Conservation (phyloP, 2,329 filamentous ascomycete genomes). For the Penicillium sp. region DNA sequence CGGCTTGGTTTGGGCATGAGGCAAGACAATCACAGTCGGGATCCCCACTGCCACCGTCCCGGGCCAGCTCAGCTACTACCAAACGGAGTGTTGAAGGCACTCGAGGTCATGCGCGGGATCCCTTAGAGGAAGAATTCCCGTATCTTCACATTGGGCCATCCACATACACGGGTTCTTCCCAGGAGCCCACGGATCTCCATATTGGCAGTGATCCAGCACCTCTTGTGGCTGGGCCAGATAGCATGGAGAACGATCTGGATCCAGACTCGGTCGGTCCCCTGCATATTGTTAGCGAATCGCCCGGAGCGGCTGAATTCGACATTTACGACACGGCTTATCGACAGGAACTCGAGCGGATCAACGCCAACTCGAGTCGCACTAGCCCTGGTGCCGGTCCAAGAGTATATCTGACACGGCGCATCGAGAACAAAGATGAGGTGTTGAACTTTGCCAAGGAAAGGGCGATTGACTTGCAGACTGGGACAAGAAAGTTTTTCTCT, state of each 20-base stretch:
- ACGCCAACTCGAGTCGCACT: conserved; percentile 30
- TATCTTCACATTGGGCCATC: conserved; percentile 75
- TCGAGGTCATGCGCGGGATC: conserved; percentile 63
- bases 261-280: conserved; percentile 23
- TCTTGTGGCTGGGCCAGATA: conserved; percentile 25
- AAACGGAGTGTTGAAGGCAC: conserved; percentile 48
- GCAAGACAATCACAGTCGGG: conserved; percentile 26
- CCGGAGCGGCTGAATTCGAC: conserved; percentile 77
- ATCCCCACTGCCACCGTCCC: conserved; percentile 29
- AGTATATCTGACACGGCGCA: conserved; percentile 57
- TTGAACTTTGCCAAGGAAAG: conserved; percentile 33
- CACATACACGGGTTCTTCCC: conserved; percentile 37
- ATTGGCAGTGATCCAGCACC: conserved; percentile 11
- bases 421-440: conserved; percentile 45
- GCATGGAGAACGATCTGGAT: conserved; percentile 39
- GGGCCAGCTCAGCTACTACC: conserved; percentile 32
- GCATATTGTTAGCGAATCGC: conserved; percentile 74
- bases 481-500: conserved; percentile 1
- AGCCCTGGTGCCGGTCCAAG: conserved; percentile 49
- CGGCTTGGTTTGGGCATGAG: conserved; percentile 12
- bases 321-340: conserved; percentile 88
- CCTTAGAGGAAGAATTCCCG: conserved; percentile 63
- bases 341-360: conserved; percentile 74
- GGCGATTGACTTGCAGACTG: conserved; percentile 22
- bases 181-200: conserved; percentile 13